Conservation (phyloP, 2,329 filamentous ascomycete species). For the Dactylellina cionopaga region DNA sequence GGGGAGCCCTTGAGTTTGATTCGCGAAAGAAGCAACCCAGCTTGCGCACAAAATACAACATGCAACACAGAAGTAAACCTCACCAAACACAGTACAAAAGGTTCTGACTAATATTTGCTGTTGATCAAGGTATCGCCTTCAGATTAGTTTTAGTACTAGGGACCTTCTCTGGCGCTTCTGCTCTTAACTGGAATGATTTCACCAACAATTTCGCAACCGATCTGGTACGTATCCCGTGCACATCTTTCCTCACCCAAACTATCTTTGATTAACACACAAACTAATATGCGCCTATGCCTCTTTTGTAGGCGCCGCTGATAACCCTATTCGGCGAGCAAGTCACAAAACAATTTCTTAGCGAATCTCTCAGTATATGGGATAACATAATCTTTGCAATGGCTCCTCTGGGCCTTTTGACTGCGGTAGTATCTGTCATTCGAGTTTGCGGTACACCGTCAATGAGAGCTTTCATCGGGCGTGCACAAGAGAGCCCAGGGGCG, state of each 20-base stretch:
- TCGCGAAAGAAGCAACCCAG: too few species aligned
- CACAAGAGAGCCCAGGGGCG: conserved; percentile 6
- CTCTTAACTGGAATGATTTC: conserved; percentile 29
- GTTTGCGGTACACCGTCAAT: conserved; percentile 46
- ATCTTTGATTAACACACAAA: not conserved
- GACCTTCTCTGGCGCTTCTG: not conserved
- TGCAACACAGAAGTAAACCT: too few species aligned
- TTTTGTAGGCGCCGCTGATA: conserved; percentile 58
- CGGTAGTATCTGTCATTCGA: conserved; percentile 58
- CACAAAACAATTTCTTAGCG: conserved; percentile 61
- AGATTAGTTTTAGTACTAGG: too few species aligned
- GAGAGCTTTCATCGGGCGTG: conserved; percentile 22
- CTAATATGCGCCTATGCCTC: too few species aligned
- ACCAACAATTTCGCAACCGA: conserved; percentile 29
- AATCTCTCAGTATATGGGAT: conserved; percentile 58
- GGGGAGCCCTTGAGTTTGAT: too few species aligned
- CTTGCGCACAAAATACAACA: too few species aligned
- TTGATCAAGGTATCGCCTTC: too few species aligned
- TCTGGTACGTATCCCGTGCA: not conserved
- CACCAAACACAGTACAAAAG: too few species aligned
- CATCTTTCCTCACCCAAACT: not conserved
- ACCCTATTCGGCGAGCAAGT: conserved; percentile 61
- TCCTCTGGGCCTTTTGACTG: conserved; percentile 62
- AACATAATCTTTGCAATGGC: conserved; percentile 64
- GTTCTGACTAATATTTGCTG: too few species aligned